Percentiles rank a stretch among this genome's conserved stretches.
Evolutionary conservation across 2,329 filamentous ascomycete genomes (phyloP).

Genomic region (Trichoderma brevicompactum): DNA sequence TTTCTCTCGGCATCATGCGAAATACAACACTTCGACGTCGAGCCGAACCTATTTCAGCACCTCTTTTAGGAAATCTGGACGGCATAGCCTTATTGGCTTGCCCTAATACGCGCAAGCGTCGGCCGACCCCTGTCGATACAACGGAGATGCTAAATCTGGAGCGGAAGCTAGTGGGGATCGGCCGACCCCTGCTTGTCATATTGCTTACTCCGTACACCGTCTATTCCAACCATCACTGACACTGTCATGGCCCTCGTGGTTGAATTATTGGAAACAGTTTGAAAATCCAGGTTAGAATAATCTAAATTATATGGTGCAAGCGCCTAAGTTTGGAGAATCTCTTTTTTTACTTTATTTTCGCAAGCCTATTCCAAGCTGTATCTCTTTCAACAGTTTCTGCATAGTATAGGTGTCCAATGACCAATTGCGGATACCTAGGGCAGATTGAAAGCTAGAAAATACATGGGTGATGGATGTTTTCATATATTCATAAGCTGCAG

Average conservation of each 20-base stretch:
- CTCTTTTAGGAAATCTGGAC: not conserved
- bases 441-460: no score
- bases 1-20: no score
- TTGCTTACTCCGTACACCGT: slow-evolving; percentile 15
- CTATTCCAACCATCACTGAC: not conserved
- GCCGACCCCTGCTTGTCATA: slow-evolving; percentile 10
- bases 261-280: not conserved
- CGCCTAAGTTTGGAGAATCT: no score
- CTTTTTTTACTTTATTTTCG: no score
- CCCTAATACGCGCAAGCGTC: not conserved
- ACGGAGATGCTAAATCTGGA: not conserved
- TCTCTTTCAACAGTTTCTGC: no score
- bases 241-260: not conserved
- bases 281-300: not conserved
- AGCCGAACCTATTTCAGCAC: not conserved
- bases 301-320: no score
- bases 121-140: slow-evolving; percentile 11
- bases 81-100: not conserved
- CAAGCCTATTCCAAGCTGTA: no score
- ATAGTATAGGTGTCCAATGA: no score
- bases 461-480: no score
- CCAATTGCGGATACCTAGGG: no score
- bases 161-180: slow-evolving; percentile 14
- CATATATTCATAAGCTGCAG: not conserved
- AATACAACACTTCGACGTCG: no score